Conservation (phyloP, 208 protist genomes). For the Trypanosoma platydactyli region DNA sequence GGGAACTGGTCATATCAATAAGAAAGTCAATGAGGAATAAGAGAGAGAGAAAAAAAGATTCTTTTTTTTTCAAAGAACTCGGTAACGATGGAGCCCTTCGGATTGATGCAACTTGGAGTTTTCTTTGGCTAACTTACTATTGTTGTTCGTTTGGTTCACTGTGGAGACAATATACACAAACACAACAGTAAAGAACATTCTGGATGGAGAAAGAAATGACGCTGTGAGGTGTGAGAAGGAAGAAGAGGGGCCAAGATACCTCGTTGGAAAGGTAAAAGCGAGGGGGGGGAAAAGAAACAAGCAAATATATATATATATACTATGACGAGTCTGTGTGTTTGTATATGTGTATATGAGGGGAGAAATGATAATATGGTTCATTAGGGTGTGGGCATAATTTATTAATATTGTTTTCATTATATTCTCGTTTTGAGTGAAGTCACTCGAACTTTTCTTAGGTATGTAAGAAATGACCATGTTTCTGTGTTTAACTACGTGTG, state of each 20-base stretch:
- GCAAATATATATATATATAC: no score
- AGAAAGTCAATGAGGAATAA: not conserved
- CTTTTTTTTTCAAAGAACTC: no score
- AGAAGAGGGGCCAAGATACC: not conserved
- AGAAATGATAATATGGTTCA: conserved; percentile 23
- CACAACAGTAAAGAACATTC: no score
- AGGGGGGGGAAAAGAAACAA: no score
- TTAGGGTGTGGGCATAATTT: conserved; percentile 10
- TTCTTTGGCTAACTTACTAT: not conserved
- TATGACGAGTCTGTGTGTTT: no score
- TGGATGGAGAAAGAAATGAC: not conserved
- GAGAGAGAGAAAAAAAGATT: not conserved
- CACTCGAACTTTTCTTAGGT: not conserved
- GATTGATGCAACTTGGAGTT: no score
- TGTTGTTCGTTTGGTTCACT: not conserved
- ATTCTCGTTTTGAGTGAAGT: not conserved
- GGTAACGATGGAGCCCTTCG: no score
- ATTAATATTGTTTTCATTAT: conserved; percentile 22
- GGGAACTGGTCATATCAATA: no score
- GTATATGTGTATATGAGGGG: not conserved
- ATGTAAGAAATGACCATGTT: not conserved
- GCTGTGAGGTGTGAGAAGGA: not conserved
- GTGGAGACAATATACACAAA: not conserved
- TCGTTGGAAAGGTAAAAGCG: not conserved
- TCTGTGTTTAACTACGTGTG: not conserved